These are phyloP conservation scores for Skeletonema menzelii DNA, from an alignment of 108 stramenopile species.

Conservation along the genomic window DNA sequence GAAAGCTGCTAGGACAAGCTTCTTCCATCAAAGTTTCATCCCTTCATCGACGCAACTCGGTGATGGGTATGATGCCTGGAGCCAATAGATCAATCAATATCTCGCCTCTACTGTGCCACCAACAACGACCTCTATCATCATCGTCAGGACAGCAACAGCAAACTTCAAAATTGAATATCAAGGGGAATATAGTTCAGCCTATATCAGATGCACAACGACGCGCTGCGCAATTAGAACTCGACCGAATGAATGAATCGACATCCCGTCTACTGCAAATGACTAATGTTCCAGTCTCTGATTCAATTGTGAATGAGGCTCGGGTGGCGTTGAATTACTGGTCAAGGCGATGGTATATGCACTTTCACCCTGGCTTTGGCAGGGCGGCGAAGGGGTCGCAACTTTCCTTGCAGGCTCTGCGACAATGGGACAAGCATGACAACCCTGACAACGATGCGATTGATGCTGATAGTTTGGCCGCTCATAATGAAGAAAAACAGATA, in stretches of 20 bases:
- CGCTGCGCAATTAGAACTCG: constrained; percentile 35
- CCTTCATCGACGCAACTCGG: not conserved
- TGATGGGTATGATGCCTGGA: not conserved
- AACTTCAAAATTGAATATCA: constrained; percentile 1
- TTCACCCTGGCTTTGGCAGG: constrained; percentile 45
- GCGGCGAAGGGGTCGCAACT: constrained; percentile 44
- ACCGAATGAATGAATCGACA: constrained; percentile 39
- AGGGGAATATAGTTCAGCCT: not conserved
- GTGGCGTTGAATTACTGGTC: constrained; percentile 43
- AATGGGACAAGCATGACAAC: constrained; percentile 3
- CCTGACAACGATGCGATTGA: not conserved
- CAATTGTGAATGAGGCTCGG: constrained; percentile 35
- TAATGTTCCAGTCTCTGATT: constrained; percentile 9
- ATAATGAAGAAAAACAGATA: not conserved
- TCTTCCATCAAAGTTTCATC: not conserved
- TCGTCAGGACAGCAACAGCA: not conserved
- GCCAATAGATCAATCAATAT: not conserved
- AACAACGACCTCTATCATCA: not conserved
- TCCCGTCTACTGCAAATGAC: constrained; percentile 33
- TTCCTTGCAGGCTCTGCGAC: constrained; percentile 19
- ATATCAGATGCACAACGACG: constrained; percentile 40
- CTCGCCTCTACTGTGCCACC: not conserved
- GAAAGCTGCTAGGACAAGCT: not conserved
- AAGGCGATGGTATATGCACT: constrained; percentile 49
- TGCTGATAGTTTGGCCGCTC: not conserved